Evolutionary conservation across 768 basidiomycete genomes (phyloP), one percentile per base, ranked within the genome.

Genomic region (Crassisporium funariophilum): DNA sequence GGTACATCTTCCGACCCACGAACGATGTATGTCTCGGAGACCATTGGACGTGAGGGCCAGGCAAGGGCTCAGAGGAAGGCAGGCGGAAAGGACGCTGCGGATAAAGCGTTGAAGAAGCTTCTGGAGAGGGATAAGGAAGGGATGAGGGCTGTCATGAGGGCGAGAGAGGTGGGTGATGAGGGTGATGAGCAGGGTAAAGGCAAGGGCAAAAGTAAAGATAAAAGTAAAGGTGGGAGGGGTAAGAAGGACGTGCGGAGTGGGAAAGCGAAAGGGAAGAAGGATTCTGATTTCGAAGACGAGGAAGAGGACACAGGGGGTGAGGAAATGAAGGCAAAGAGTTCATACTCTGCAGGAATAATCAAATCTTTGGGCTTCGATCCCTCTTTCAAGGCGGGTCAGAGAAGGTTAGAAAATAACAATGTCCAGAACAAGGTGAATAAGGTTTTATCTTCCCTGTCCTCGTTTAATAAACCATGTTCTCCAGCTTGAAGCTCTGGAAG

Each of bases 301-400:
- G 50, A 58, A 17, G 50, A 50, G 8, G 46, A 43, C 13, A 53
- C 65, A 35, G 76, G 4, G 11, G 12, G 11, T 8, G 22, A 44
- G 16, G 40, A 49, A 12, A 46, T 25, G 21, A 49, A 45, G 19
- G 43, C 33, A 10, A 57, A 55, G 43, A 46, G 53, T 15, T 52
- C 79, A 2, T 92, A 86, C 62, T 83, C 84, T 29, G 82, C 84
- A 0, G 71, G 72, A 40, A 63, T 87, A 17, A 81, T 93, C 58
- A 84, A 84, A 58, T 72, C 77, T 4, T 71, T 93, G 3, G 91
- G 91, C 2, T 93, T 92, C 49, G 88, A 93, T 65, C 91, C 91
- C 19, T 79, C 82, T 2, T 58, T 72, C 6, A 84, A 82, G 57
- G 63, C 69, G 34, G 81, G 81, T 1, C 74, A 71, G 31, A 66